phyloP scores from a whole-genome alignment of 805 yeast species.

The Kluyveromyces lactis region DNA sequence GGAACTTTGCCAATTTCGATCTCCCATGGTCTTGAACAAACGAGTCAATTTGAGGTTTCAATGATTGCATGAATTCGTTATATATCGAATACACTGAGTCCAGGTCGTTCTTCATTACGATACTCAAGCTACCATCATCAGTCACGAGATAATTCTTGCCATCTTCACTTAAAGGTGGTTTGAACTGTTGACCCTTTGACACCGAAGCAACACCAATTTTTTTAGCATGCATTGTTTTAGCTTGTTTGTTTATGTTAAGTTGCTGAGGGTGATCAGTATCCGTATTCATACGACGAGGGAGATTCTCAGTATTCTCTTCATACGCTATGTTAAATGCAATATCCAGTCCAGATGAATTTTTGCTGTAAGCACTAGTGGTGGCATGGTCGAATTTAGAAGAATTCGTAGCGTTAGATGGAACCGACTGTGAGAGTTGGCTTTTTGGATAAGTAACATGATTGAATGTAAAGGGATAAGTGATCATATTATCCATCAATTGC shows the following conservation, averaged over 20 bases:
- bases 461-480: neutral
- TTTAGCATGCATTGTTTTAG: conserved; percentile 1
- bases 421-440: neutral
- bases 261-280: neutral
- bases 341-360: neutral
- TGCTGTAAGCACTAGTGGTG: neutral
- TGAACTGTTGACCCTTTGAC: conserved; percentile 7
- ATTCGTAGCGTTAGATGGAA: neutral
- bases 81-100: conserved; percentile 9
- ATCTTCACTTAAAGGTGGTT: conserved; percentile 5
- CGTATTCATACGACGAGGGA: too few relatives aligned
- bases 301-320: neutral
- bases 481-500: neutral
- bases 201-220: conserved; percentile 2
- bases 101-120: conserved; percentile 9
- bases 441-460: neutral
- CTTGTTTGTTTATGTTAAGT: neutral
- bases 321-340: neutral
- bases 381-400: neutral
- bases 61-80: conserved; percentile 9
- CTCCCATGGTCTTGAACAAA: conserved; percentile 8
- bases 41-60: conserved; percentile 8
- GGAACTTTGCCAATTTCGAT: conserved; percentile 6
- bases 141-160: conserved; percentile 7
- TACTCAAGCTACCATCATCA: conserved; percentile 7